Base-by-base conservation (phyloP, 805 yeast genomes). In the Starmerella stellata region DNA sequence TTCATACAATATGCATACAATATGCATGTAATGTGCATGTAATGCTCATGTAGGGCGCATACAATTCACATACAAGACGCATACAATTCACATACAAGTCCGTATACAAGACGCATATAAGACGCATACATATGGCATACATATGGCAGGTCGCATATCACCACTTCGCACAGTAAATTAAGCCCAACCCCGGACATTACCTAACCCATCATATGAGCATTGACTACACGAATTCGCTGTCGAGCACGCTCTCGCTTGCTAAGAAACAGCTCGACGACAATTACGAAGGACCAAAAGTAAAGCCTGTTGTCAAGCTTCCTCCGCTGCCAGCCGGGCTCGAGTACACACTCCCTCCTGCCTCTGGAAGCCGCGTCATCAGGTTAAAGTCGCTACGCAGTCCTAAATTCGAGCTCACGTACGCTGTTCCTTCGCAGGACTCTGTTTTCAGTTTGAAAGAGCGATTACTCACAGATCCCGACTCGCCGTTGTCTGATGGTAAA, bases 381-480 rank as follows among this genome's bases (percentile, higher is more conserved):
- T 63, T 80, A 52, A 76, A 75, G 55, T 76, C 85, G 23, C 68
- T 81, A 39, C 72, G 74, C 49, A 70, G 76, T 4, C 93, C 93
- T 4, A 78, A 74, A 52, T 77, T 79, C 55, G 54, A 59, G 29
- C 45, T 60, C 14, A 46, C 52, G 14, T 44, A 52, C 18, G 48
- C 36, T 20, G 47, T 49, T 2, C 41, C 49, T 11, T 36, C 38
- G 7, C 34, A 42, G 8, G 53, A 51, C 28, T 45, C 55, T 2
- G 42, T 55, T 5, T 49, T 44, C 33, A 43, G 51, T 9, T 34
- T 56, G 31, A 56, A 56, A 40, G 59, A 56, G 44, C 38, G 50
- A 28, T 50, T 56, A 15, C 36, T 54, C 4, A 44, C 50, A 1
- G 58, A 53, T 34, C 49, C 57, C 5, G 35, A 36, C 8, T 44